Base-by-base conservation (phyloP, 2,329 filamentous ascomycete genomes). In the Colletotrichum sidae region DNA sequence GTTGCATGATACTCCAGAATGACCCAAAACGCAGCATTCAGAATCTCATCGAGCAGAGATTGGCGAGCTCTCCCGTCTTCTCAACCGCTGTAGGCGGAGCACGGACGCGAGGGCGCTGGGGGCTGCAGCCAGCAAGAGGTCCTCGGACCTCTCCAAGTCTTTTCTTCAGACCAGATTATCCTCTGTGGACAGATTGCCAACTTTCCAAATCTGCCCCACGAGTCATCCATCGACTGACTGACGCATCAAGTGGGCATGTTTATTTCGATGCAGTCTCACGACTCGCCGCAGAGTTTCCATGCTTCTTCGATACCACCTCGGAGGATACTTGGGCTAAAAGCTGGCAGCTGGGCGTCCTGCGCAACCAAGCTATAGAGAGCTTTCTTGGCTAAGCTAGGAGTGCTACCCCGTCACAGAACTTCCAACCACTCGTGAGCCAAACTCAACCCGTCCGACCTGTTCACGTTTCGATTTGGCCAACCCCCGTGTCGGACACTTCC, bases 21-120 rank as follows among this genome's bases (percentile, higher is more conserved):
- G 13, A 13, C 12, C 25, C 42, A 46, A 12, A n/a, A 35, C 17
- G 44, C 49, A 50, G 35, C 25, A 41, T 46, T 17, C 41, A 55
- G 61, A 38, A 65, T 67, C 64, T 67, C 60, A 45, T 33, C 44
- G 51, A 17, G n/a, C 5, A 67, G 64, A 65, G 64, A 67, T 67
- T 67, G 60, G 50, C 60, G 64, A 67, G 47, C 33, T 51, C 39
- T 55, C 54, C 53, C 50, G 34, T 45, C n/a, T 44, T 45, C 44
- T 57, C 58, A 54, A 54, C 47, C 34, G 39, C 54, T 25, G 39
- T 17, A 25, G 44, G 51, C 33, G 42, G 37, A 57, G 46, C 25
- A 17, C 15, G 13, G 44, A 47, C 13, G 41, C 57, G 45, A 25
- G 37, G 25, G 12, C 41, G 35, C n/a, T 45, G 34, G 44, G 17